phyloP scores from a whole-genome alignment of 2,329 filamentous ascomycete genomes.

The Pseudonectria buxi region DNA sequence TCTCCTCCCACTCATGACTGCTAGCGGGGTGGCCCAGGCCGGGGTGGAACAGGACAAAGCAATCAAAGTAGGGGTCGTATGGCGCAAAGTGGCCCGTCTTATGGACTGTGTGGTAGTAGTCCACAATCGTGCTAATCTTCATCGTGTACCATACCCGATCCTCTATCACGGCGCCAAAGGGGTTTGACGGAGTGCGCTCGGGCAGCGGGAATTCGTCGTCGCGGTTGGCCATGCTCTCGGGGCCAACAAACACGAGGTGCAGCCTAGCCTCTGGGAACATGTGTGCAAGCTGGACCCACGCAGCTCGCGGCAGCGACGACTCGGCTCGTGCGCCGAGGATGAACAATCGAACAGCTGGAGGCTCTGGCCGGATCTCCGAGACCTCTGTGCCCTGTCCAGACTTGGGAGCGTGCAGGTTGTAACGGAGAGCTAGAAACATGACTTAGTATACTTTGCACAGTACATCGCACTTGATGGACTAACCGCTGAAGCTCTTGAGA shows the following conservation, averaged over 20 bases:
- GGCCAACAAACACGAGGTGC: slow-evolving; percentile 90
- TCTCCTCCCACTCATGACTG: slow-evolving; percentile 89
- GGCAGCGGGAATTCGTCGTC: slow-evolving; percentile 90
- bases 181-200: slow-evolving; percentile 74
- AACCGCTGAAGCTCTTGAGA: slow-evolving; percentile 87
- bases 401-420: slow-evolving; percentile 83
- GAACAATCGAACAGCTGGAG: slow-evolving; percentile 86
- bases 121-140: slow-evolving; percentile 97
- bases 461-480: slow-evolving; percentile 26
- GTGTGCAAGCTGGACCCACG: slow-evolving; percentile 90
- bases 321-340: slow-evolving; percentile 94
- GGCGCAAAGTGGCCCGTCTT: slow-evolving; percentile 84
- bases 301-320: slow-evolving; percentile 86
- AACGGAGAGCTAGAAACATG: slow-evolving; percentile 63
- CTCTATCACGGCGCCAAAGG: slow-evolving; percentile 90
- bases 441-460: slow-evolving; percentile 1
- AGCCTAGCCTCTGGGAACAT: slow-evolving; percentile 90
- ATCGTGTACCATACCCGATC: slow-evolving; percentile 80
- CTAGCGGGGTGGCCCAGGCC: slow-evolving; percentile 91
- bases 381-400: slow-evolving; percentile 67
- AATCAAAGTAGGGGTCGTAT: slow-evolving; percentile 97
- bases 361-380: slow-evolving; percentile 72
- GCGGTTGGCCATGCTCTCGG: slow-evolving; percentile 91
- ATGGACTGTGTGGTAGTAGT: slow-evolving; percentile 97
- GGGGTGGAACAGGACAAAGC: slow-evolving; percentile 94